Conservation (phyloP, 2,329 filamentous ascomycete genomes). For the Zasmidium angulare region DNA sequence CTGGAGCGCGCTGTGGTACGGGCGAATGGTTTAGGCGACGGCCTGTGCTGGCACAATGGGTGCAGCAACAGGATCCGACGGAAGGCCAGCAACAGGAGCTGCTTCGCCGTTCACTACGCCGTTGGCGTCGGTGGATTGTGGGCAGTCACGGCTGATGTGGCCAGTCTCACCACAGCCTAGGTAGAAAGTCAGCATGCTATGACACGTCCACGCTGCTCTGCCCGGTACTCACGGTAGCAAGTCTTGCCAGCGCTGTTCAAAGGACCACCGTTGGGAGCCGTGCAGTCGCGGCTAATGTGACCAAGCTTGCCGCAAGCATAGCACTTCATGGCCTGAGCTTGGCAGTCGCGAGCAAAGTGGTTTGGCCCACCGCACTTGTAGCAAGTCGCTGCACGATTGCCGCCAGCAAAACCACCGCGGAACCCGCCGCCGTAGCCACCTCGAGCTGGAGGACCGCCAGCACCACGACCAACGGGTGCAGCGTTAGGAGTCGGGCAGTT, state of each 20-base stretch:
- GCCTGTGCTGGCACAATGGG: slow-evolving; percentile 44
- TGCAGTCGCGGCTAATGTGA: slow-evolving; percentile 93
- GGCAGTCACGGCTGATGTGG: slow-evolving; percentile 94
- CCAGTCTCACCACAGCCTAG: slow-evolving; percentile 78
- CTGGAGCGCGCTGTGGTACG: slow-evolving; percentile 11
- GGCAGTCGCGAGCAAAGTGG: slow-evolving; percentile 97
- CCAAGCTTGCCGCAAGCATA: slow-evolving; percentile 92
- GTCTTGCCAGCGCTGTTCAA: slow-evolving; percentile 91
- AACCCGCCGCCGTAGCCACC: slow-evolving; percentile 65
- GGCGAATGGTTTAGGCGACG: slow-evolving; percentile 40
- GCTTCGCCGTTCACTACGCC: slow-evolving; percentile 33
- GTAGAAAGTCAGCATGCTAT: background rate
- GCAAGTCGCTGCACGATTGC: slow-evolving; percentile 64
- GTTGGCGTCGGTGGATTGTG: slow-evolving; percentile 56
- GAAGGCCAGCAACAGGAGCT: slow-evolving; percentile 35
- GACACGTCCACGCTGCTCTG: background rate
- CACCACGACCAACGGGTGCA: slow-evolving; percentile 61
- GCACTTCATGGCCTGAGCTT: slow-evolving; percentile 98
- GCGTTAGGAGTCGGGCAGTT: slow-evolving; percentile 76
- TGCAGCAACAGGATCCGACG: slow-evolving; percentile 42
- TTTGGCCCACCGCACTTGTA: slow-evolving; percentile 82
- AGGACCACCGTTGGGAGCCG: slow-evolving; percentile 91
- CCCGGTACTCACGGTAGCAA: slow-evolving; percentile 75
- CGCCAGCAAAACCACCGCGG: slow-evolving; percentile 72
- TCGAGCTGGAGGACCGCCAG: slow-evolving; percentile 64